Conservation (phyloP, 208 protist species). For the Trypanosoma mega region DNA sequence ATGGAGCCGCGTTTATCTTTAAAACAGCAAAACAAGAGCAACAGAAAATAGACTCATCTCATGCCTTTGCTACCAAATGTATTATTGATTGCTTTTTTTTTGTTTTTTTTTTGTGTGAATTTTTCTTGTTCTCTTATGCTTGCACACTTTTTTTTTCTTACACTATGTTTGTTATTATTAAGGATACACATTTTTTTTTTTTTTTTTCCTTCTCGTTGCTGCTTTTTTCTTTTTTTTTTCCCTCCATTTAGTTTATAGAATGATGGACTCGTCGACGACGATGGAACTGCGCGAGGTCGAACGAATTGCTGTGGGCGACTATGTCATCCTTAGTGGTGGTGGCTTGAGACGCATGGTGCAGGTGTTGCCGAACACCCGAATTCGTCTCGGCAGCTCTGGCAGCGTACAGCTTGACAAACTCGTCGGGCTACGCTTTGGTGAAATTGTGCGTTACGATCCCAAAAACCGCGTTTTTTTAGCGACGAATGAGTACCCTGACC, state of each 20-base stretch:
- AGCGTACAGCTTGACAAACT: conserved; percentile 62
- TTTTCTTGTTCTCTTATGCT: background rate
- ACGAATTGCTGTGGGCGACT: conserved; percentile 69
- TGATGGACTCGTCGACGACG: conserved; percentile 4
- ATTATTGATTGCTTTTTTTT: too few relatives aligned
- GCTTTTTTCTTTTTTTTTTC: conserved; percentile 1
- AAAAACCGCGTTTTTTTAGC: conserved; percentile 48
- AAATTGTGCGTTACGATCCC: conserved; percentile 68
- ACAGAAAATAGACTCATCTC: background rate
- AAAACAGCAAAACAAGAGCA: background rate
- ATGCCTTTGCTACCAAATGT: too few relatives aligned
- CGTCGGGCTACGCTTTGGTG: conserved; percentile 78
- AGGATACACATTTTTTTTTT: too few relatives aligned
- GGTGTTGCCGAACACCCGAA: conserved; percentile 45
- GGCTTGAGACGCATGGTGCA: conserved; percentile 64
- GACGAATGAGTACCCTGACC: conserved; percentile 81
- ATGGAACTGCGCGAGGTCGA: background rate
- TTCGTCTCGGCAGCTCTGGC: conserved; percentile 71
- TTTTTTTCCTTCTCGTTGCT: too few relatives aligned
- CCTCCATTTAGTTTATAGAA: conserved; percentile 6
- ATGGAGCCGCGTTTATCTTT: background rate
- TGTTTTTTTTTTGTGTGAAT: background rate
- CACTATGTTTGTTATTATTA: too few relatives aligned
- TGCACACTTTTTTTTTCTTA: conserved; percentile 13
- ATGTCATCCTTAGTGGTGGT: conserved; percentile 82